A percentile compares a stretch with the other conserved stretches of the same genome.
Conservation (phyloP, 164 flowering plant genomes). For the Protea cynaroides region DNA sequence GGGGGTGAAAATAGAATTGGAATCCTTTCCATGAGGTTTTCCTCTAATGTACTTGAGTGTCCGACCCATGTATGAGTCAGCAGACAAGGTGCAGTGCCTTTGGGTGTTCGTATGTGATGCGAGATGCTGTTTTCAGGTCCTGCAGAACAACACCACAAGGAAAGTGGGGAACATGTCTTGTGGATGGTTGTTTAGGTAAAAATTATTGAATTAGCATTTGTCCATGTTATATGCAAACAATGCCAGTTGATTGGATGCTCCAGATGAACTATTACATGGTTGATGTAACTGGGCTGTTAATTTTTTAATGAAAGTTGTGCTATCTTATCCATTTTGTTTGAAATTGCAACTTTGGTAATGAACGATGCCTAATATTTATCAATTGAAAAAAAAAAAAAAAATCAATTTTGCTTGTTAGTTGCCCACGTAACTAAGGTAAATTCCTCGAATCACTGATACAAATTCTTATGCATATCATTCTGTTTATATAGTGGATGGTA, state of each 20-base stretch:
- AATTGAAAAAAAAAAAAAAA: not conserved
- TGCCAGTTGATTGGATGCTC: not conserved
- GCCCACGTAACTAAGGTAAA: not conserved
- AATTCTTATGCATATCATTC: constrained; percentile 7
- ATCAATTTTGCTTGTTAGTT: not conserved
- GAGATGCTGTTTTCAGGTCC: too few relatives aligned
- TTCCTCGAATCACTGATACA: not conserved
- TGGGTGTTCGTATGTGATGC: too few relatives aligned
- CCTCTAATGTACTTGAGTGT: too few relatives aligned
- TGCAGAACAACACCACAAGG: too few relatives aligned
- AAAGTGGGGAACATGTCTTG: not conserved
- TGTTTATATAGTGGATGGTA: constrained; percentile 78
- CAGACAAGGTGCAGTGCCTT: too few relatives aligned
- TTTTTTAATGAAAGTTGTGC: too few relatives aligned
- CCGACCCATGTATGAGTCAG: too few relatives aligned
- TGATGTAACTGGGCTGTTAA: not conserved
- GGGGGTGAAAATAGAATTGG: too few relatives aligned
- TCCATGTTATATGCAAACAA: too few relatives aligned
- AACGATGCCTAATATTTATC: not conserved
- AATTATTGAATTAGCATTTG: not conserved
- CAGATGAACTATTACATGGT: not conserved
- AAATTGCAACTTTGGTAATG: not conserved
- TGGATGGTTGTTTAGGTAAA: not conserved
- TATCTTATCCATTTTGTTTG: not conserved
- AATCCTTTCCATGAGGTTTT: too few relatives aligned